Evolutionary conservation across 1,284 basidiomycete genomes (phyloP), one percentile per base, ranked within the genome.

Genomic region (Ustilago xerochloae): DNA sequence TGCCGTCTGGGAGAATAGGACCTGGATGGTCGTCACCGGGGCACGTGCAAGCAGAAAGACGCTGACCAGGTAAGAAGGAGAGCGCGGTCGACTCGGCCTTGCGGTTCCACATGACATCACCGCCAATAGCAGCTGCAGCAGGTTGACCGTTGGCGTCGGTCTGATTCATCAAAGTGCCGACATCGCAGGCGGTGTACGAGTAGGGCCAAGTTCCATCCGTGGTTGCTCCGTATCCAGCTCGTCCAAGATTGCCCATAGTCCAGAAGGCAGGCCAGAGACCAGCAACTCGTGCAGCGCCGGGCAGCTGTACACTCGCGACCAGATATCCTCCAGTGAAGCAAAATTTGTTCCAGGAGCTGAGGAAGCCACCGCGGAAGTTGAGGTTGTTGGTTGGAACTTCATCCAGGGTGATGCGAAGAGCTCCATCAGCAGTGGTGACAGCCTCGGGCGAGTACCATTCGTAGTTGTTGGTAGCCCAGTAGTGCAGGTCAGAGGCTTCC

Each of bases 281-380:
- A 15, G 85, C 78, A 2, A 84, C 82, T 61, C 87, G 87, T 76
- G 88, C 89, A 6, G 86, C 85, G 0, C 95, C 96, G 1, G 96
- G 95, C 10, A 97, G 86, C 16, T 88, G 89, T 15, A 94, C 90
- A 26, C 75, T 67, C 4, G 68, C 89, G 81, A 95, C 93, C 56
- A 97, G 87, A 81, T 94, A 94, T 1, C 94, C 95, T 0, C 92
- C 93, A 4, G 91, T 96, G 85, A 96, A 97, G 86, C 95, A 97
- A 63, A 97, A 92, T 85, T 97, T 93, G 85, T 94, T 94, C 93
- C 93, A 88, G 1, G 85, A 85, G 66, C 85, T 86, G 6, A 88
- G 79, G 85, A 87, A 86, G n/a, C 87, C 88, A 26, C 93, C 8
- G 88, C 88, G 79, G 60, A 83, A 83, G 77, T 92, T 85, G 69